Evolutionary conservation across 169 alveolate species (phyloP), one percentile per base, ranked within the genome.

Genomic region (Plasmodium knowlesi): DNA sequence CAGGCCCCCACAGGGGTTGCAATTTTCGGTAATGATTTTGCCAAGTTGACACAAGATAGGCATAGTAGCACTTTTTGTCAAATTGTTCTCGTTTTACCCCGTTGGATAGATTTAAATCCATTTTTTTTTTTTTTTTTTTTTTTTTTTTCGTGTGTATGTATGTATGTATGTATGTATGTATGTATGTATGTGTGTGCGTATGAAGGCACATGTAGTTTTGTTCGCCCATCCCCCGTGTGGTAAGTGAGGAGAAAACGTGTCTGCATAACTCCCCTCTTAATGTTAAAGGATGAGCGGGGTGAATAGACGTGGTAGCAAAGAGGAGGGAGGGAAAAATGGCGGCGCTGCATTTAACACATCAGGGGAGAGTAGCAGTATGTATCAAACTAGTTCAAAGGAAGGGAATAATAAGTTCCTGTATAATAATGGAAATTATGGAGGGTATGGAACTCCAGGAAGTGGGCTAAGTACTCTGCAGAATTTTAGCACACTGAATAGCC

Each of bases 251-350:
- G 25, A 16, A 16, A 3, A 50, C 22, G 61, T 50, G 61, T 50
- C 61, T 22, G 25, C 3, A 16, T 50, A 50, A 0, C 61, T 16
- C 61, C 61, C 61, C 61, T 3, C 61, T 2, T 50, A 50, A 37
- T 22, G 39, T 16, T 22, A 30, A 88, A 88, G 70, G 19, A 88
- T 88, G 94, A 88, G 71, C 67, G 94, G 78, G 10, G 32, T 14
- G 71, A 88, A 39, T 19, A 88, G 82, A 54, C 82, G 61, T 43
- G 76, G 61, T 72, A 53, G 53, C 22, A n/a, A 41, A 14, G 43
- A 88, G 22, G 82, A 39, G 57, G 81, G 76, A 30, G 74, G 50
- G 3, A 85, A 74, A 73, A 85, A 85, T 4, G 90, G 32, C 6
- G 72, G 79, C 37, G 32, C 81, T 6, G 10, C 54, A 16, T 54